Evolutionary conservation across 495 filamentous ascomycete species (phyloP).

Genomic region (Penicillium coffeae): DNA sequence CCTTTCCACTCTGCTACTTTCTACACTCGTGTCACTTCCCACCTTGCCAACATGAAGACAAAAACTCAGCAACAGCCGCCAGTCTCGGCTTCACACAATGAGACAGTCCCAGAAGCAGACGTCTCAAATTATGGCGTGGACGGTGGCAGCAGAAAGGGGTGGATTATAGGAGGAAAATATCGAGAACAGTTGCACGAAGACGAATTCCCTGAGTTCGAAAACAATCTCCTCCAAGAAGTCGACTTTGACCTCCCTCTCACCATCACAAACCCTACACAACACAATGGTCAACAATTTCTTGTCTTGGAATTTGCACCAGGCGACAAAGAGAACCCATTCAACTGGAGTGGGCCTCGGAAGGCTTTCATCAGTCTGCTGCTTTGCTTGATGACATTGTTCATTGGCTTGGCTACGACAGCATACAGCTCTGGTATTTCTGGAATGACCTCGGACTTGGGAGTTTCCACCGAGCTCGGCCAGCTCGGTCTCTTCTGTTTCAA

Average conservation of each 20-base stretch:
- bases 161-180: slow-evolving; percentile 36
- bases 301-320: slow-evolving; percentile 36
- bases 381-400: slow-evolving; percentile 46
- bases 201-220: slow-evolving; percentile 19
- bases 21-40: background rate
- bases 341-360: slow-evolving; percentile 36
- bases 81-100: slow-evolving; percentile 23
- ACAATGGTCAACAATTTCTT: slow-evolving; percentile 31
- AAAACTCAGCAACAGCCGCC: slow-evolving; percentile 23
- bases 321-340: slow-evolving; percentile 46
- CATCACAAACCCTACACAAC: slow-evolving; percentile 22
- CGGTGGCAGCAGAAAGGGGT: slow-evolving; percentile 14
- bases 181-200: slow-evolving; percentile 15
- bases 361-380: slow-evolving; percentile 40
- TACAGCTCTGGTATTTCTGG: slow-evolving; percentile 40
- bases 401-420: slow-evolving; percentile 45
- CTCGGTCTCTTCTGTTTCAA: slow-evolving; percentile 43
- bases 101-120: slow-evolving; percentile 16
- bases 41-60: slow-evolving; percentile 11
- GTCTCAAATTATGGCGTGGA: slow-evolving; percentile 1
- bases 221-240: slow-evolving; percentile 31
- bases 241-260: slow-evolving; percentile 43
- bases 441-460: slow-evolving; percentile 37
- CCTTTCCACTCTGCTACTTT: background rate
- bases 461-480: slow-evolving; percentile 33